Conservation (phyloP, 2,329 filamentous ascomycete species). For the Periconia sp. region DNA sequence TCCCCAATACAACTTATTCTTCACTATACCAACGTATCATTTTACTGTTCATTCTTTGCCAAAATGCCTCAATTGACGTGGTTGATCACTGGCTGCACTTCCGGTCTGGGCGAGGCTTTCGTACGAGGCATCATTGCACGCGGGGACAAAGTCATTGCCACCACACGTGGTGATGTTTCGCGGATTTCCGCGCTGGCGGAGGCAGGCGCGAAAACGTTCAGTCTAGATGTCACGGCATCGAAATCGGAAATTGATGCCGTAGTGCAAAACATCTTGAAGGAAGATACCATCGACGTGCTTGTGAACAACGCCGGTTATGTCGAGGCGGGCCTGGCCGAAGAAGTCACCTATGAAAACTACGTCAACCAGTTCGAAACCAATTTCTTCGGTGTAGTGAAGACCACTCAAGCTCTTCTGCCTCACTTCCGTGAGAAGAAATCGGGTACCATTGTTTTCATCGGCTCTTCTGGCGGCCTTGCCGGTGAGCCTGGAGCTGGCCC, state of each 20-base stretch:
- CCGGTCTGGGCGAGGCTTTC: conserved; percentile 54
- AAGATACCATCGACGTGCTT: conserved; percentile 28
- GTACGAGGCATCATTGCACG: conserved; percentile 47
- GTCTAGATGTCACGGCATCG: conserved; percentile 52
- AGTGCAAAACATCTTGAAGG: conserved; percentile 36
- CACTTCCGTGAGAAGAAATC: conserved; percentile 39
- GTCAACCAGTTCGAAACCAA: conserved; percentile 42
- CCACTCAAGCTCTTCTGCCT: conserved; percentile 37
- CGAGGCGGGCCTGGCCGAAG: conserved; percentile 16
- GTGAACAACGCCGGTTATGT: conserved; percentile 25
- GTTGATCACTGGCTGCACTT: conserved; percentile 57
- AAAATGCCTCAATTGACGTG: conserved; percentile 37
- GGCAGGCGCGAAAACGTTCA: conserved; percentile 47
- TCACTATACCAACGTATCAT: no score
- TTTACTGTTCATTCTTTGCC: not conserved
- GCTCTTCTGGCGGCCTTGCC: conserved; percentile 9
- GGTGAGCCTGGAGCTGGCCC: conserved; percentile 17
- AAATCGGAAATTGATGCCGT: conserved; percentile 41
- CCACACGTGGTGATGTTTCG: conserved; percentile 44
- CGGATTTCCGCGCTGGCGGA: conserved; percentile 47
- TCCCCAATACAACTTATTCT: no score
- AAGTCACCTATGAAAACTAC: conserved; percentile 12
- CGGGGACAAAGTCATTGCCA: conserved; percentile 56
- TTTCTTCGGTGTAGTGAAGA: conserved; percentile 42
- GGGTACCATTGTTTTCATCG: conserved; percentile 45